phyloP scores from a whole-genome alignment of 345 rosid genomes.

The Balakata baccata region DNA sequence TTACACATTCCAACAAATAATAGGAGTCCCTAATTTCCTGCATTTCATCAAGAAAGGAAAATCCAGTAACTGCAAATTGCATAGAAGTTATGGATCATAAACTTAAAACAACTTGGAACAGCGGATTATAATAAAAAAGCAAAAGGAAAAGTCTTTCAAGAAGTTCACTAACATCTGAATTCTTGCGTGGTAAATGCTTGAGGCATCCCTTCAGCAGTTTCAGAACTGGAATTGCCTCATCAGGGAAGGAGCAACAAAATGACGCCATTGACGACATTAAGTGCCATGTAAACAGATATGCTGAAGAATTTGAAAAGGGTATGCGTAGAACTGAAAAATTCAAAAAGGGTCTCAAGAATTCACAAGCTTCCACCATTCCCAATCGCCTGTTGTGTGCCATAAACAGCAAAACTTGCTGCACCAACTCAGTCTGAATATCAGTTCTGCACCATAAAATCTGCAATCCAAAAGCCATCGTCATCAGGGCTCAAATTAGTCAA shows the following conservation, averaged over 20 bases:
- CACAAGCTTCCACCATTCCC: slow-evolving; percentile 64
- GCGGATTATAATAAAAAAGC: neutral
- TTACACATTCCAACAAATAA: slow-evolving; percentile 44
- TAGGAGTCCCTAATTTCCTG: slow-evolving; percentile 58
- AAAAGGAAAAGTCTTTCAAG: slow-evolving; percentile 5
- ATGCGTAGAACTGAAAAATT: slow-evolving; percentile 49
- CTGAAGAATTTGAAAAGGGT: slow-evolving; percentile 41
- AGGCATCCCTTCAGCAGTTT: slow-evolving; percentile 58
- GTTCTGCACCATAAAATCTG: slow-evolving; percentile 66
- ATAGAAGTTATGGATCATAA: slow-evolving; percentile 3
- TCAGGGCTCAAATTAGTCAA: slow-evolving; percentile 10
- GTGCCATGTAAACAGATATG: slow-evolving; percentile 51
- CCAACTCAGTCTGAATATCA: slow-evolving; percentile 64
- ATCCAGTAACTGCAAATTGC: slow-evolving; percentile 11
- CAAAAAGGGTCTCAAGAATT: slow-evolving; percentile 71
- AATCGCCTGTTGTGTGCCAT: slow-evolving; percentile 41
- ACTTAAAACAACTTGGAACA: neutral
- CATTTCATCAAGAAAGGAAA: slow-evolving; percentile 25
- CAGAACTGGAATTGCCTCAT: slow-evolving; percentile 58
- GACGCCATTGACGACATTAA: slow-evolving; percentile 67
- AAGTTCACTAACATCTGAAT: slow-evolving; percentile 46
- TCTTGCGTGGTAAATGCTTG: slow-evolving; percentile 43
- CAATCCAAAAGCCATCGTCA: slow-evolving; percentile 17
- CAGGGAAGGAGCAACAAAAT: slow-evolving; percentile 60
- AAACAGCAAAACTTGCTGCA: slow-evolving; percentile 65